Base-by-base conservation (phyloP, 768 basidiomycete genomes). In the Sarcomyxa edulis region DNA sequence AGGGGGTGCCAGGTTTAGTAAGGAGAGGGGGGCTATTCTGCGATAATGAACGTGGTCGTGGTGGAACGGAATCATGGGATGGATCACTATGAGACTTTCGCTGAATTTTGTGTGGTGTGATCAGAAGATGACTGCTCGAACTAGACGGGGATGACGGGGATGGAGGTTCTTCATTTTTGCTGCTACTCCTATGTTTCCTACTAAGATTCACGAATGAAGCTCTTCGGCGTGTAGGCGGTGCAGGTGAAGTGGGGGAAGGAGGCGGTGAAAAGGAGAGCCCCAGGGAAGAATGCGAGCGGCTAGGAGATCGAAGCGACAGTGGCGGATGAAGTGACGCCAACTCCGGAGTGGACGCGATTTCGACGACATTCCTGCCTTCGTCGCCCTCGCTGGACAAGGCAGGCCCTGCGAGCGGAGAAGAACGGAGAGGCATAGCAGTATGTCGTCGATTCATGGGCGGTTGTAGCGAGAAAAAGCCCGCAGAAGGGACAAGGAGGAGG, bases 391-490 rank as follows among this genome's bases (percentile, higher is more conserved):
- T 42, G n/a, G 51, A 56, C 2, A 66, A 37, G 3, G 56, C 59
- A 18, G 66, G 65, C 5, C 67, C 63, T 7, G 68, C 61, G 11
- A 71, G 54, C 10, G 68, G 69, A 14, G 69, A 71, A 2, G 69
- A 69, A 9, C 62, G 59, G 15, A 65, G 32, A 0, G 67, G 68
- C 16, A 55, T n/a, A n/a, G n/a, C n/a, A n/a, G n/a, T n/a, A n/a
- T n/a, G n/a, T n/a, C n/a, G 62, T 6, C 60, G 44, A 25, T 46
- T 36, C 0, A 49, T 35, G 15, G 45, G 20, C 47, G 38, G 34
- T 33, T 22, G 20, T 34, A 26, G 19, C 24, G 41, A 23, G 39
- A 43, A 22, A 28, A 34, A 31, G 41, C 30, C 23, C 31, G 40
- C 12, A 37, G 32, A 19, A 22, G 2, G 12, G 33, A 7, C 9